phyloP scores from a whole-genome alignment of 352 stramenopile species.

The Phytopythium sindhum region DNA sequence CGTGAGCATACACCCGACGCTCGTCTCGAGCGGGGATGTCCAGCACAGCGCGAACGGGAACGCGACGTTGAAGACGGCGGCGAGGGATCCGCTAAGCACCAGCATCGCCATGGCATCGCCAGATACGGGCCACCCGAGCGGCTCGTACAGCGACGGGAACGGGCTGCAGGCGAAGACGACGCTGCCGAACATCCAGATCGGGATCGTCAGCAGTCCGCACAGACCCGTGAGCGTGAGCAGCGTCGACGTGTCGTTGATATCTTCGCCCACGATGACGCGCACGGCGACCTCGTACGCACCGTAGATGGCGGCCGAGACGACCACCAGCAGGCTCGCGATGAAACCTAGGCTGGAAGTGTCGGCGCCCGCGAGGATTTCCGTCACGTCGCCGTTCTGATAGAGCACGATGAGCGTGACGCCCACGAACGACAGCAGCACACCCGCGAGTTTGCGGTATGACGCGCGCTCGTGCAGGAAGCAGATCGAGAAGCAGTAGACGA shows the following conservation, averaged over 20 bases:
- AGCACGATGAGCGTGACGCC: constrained; percentile 31
- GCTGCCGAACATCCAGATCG: constrained; percentile 45
- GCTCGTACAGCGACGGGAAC: constrained; percentile 42
- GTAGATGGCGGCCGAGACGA: constrained; percentile 41
- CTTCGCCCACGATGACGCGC: constrained; percentile 26
- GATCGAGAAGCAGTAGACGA: constrained; percentile 47
- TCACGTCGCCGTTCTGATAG: constrained; percentile 27
- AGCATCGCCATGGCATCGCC: constrained; percentile 33
- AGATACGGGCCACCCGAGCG: constrained; percentile 39
- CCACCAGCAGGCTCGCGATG: constrained; percentile 38
- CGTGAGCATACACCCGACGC: constrained; percentile 58
- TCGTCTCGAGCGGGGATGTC: constrained; percentile 59
- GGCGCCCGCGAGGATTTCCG: constrained; percentile 27
- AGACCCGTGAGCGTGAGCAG: constrained; percentile 43
- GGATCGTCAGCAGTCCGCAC: constrained; percentile 40
- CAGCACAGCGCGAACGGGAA: constrained; percentile 45
- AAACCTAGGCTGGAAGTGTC: constrained; percentile 24
- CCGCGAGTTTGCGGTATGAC: constrained; percentile 23
- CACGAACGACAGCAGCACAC: constrained; percentile 27
- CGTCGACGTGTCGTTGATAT: constrained; percentile 46
- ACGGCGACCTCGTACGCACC: constrained; percentile 48
- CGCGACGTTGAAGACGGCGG: constrained; percentile 37
- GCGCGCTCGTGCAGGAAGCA: constrained; percentile 33
- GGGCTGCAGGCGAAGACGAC: constrained; percentile 33
- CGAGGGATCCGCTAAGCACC: constrained; percentile 27